These are phyloP conservation scores for Apiotrichum domesticum DNA, from an alignment of 1,284 basidiomycete genomes.

Conservation along the genomic window DNA sequence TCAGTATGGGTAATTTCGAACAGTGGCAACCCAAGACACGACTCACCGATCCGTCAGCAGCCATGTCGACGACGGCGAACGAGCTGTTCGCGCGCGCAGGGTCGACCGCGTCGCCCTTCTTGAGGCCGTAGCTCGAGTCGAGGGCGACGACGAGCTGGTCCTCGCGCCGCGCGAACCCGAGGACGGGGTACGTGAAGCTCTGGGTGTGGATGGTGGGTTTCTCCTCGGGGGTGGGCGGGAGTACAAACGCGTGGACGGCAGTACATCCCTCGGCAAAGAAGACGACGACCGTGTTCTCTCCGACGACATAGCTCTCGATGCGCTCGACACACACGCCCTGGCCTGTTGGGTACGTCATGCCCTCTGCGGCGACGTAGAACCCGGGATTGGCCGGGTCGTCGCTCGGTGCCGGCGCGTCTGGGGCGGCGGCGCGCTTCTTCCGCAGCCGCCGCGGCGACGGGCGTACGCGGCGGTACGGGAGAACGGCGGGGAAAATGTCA, in stretches of 20 bases:
- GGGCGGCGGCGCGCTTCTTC: constrained; percentile 15
- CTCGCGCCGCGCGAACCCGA: constrained; percentile 34
- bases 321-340: constrained; percentile 42
- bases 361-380: constrained; percentile 37
- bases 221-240: constrained; percentile 12
- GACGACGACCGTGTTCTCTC: constrained; percentile 27
- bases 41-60: constrained; percentile 22
- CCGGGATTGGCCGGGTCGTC: constrained; percentile 21
- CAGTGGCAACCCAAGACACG: background rate
- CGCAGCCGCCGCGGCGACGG: constrained; percentile 32
- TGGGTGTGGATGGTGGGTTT: constrained; percentile 23
- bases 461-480: constrained; percentile 58
- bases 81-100: background rate
- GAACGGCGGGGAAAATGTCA: constrained; percentile 54
- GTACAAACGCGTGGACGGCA: constrained; percentile 36
- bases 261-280: constrained; percentile 45
- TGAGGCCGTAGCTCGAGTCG: constrained; percentile 37
- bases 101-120: constrained; percentile 19
- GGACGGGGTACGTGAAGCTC: constrained; percentile 34
- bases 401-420: constrained; percentile 16
- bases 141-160: constrained; percentile 34
- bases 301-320: constrained; percentile 28
- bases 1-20: background rate
- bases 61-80: constrained; percentile 14
- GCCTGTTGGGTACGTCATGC: constrained; percentile 36